Conservation (phyloP, 305 asterid genomes). For the Rubia tinctorum region DNA sequence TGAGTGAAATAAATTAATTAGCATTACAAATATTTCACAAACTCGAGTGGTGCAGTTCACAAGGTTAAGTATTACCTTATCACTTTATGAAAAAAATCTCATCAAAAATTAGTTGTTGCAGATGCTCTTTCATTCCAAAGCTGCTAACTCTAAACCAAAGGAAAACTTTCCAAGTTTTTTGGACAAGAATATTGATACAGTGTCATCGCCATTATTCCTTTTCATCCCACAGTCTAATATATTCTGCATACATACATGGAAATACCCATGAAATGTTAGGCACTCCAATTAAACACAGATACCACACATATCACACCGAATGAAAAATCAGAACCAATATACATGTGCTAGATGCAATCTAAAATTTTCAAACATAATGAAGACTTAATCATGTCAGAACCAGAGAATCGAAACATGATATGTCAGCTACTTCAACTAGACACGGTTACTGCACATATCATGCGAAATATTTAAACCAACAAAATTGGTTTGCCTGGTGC, state of each 20-base stretch:
- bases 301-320: not conserved
- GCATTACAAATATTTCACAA: constrained; percentile 13
- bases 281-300: constrained; percentile 8
- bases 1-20: constrained; percentile 18
- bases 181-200: constrained; percentile 73
- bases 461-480: not conserved
- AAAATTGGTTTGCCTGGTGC: not conserved
- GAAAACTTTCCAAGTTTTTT: constrained; percentile 55
- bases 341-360: too few species aligned
- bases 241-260: constrained; percentile 47
- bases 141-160: constrained; percentile 78
- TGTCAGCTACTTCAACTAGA: too few species aligned
- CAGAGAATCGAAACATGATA: too few species aligned
- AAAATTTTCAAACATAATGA: too few species aligned
- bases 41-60: constrained; percentile 9
- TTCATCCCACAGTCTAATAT: constrained; percentile 82
- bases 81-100: constrained; percentile 55
- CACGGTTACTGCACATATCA: too few species aligned
- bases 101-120: constrained; percentile 61
- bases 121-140: constrained; percentile 77
- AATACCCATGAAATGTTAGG: constrained; percentile 13
- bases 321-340: not conserved
- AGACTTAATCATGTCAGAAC: too few species aligned
- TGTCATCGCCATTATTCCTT: constrained; percentile 56
- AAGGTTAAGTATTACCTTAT: constrained; percentile 53